phyloP scores from a whole-genome alignment of 371 early-diverging fungal species.

The Mortierella sp. region DNA sequence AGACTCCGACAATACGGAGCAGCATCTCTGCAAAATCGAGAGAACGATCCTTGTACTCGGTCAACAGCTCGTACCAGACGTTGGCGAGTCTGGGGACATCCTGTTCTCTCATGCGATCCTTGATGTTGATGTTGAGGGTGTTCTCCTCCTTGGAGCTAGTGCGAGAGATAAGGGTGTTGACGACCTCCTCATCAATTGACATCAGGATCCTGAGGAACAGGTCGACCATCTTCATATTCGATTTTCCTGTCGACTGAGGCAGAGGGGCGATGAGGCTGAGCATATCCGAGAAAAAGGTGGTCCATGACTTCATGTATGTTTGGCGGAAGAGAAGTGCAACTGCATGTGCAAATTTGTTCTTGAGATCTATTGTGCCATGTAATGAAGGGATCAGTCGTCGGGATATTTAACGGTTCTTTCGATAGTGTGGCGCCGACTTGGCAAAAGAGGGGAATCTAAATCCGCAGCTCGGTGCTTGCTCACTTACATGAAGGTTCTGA shows the following conservation, averaged over 20 bases:
- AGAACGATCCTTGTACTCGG: slow-evolving; percentile 67
- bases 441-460: not conserved
- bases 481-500: slow-evolving; percentile 69
- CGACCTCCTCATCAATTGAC: slow-evolving; percentile 94
- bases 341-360: slow-evolving; percentile 90
- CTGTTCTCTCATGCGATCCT: slow-evolving; percentile 92
- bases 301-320: slow-evolving; percentile 91
- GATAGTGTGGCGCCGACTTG: not conserved
- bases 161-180: slow-evolving; percentile 80
- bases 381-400: not conserved
- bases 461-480: not conserved
- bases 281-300: slow-evolving; percentile 89
- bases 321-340: slow-evolving; percentile 87
- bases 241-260: slow-evolving; percentile 47
- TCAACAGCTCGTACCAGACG: slow-evolving; percentile 82
- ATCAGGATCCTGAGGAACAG: slow-evolving; percentile 85
- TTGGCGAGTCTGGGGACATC: slow-evolving; percentile 83
- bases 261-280: slow-evolving; percentile 70
- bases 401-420: not conserved
- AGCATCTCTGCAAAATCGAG: slow-evolving; percentile 72
- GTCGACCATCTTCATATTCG: slow-evolving; percentile 77
- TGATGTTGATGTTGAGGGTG: slow-evolving; percentile 84
- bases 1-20: slow-evolving; percentile 76
- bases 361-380: slow-evolving; percentile 66
- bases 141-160: slow-evolving; percentile 73